A percentile compares a stretch with the other conserved stretches of the same genome.
These are phyloP conservation scores for Trametes polyzona DNA, from an alignment of 1,284 basidiomycete species.

Conservation along the genomic window DNA sequence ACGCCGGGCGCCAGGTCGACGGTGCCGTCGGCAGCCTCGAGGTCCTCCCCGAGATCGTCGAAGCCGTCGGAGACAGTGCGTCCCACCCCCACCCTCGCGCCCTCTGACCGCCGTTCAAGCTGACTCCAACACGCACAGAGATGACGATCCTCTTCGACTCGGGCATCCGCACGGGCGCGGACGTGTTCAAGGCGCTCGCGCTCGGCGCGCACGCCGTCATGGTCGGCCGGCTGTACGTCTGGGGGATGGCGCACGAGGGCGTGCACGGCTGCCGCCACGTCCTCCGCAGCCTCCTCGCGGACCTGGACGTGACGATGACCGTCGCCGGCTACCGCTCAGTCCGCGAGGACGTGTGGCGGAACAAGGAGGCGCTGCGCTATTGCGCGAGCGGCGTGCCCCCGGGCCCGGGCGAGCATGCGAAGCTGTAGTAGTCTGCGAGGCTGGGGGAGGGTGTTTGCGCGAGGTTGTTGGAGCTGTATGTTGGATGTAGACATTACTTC, in stretches of 20 bases:
- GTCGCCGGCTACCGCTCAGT: slow-evolving; percentile 51
- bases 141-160: slow-evolving; percentile 67
- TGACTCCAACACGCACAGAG: slow-evolving; percentile 38
- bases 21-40: slow-evolving; percentile 59
- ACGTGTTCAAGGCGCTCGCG: slow-evolving; percentile 62
- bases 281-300: slow-evolving; percentile 62
- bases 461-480: not conserved
- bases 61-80: slow-evolving; percentile 53
- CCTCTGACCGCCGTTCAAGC: not conserved
- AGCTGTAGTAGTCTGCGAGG: slow-evolving; percentile 29
- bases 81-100: slow-evolving; percentile 1
- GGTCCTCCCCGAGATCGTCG: slow-evolving; percentile 54
- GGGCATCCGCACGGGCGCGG: slow-evolving; percentile 57
- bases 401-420: slow-evolving; percentile 43
- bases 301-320: slow-evolving; percentile 61
- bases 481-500: too few species aligned
- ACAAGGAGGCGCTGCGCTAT: slow-evolving; percentile 41
- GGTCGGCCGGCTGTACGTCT: slow-evolving; percentile 52
- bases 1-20: slow-evolving; percentile 66
- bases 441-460: not conserved
- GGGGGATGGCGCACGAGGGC: slow-evolving; percentile 55
- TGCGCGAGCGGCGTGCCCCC: slow-evolving; percentile 45
- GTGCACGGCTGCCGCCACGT: slow-evolving; percentile 57
- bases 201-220: slow-evolving; percentile 51
- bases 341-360: slow-evolving; percentile 40